Evolutionary conservation across 257 asterid genomes (phyloP).

Genomic region (Rhazya stricta): DNA sequence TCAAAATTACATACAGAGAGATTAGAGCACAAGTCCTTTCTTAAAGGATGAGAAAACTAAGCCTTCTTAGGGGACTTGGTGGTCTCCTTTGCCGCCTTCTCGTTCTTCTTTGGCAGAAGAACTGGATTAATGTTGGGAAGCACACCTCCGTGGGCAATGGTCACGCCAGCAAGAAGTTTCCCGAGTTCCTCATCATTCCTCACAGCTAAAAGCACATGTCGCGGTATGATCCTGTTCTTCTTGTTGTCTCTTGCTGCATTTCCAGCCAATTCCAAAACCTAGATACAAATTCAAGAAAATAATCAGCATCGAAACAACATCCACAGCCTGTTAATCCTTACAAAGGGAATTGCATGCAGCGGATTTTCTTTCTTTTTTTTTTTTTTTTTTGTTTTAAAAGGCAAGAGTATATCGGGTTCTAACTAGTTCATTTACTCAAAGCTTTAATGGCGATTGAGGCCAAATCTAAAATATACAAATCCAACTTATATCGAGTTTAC

Average conservation of each 20-base stretch:
- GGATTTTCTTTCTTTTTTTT: too few species aligned
- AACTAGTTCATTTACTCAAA: not conserved
- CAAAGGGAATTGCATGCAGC: not conserved
- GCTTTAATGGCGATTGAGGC: not conserved
- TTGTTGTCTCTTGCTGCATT: constrained; percentile 10
- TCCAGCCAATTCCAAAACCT: constrained; percentile 19
- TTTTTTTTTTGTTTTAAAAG: too few species aligned
- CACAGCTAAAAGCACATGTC: constrained; percentile 8
- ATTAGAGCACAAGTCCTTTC: not conserved
- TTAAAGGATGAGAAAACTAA: not conserved
- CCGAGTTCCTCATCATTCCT: constrained; percentile 9
- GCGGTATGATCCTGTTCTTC: constrained; percentile 11
- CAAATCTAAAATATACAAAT: not conserved
- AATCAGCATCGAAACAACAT: not conserved
- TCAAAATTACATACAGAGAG: constrained; percentile 4
- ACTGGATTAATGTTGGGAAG: constrained; percentile 13
- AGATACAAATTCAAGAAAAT: not conserved
- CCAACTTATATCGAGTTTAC: not conserved
- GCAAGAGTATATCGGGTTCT: not conserved
- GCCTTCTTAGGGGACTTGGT: constrained; percentile 18
- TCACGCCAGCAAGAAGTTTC: constrained; percentile 9
- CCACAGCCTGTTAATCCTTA: not conserved
- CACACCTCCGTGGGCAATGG: constrained; percentile 14
- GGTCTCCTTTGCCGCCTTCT: constrained; percentile 9
- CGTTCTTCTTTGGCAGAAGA: constrained; percentile 11